Evolutionary conservation across 164 flowering plant species (phyloP).

Genomic region (Chloranthus sessilifolius): DNA sequence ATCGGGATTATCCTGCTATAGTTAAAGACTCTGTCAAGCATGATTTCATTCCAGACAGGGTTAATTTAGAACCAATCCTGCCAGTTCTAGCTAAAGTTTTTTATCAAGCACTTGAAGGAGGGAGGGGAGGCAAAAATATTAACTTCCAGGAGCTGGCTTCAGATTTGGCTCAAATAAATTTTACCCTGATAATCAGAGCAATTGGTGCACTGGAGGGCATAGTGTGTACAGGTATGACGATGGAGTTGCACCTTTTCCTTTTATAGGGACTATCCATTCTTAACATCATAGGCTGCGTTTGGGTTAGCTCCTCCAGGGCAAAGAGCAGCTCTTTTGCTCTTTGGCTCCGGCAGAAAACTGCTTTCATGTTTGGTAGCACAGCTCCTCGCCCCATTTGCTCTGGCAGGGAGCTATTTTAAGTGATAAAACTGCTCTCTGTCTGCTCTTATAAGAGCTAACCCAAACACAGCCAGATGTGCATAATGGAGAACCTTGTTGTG

Average conservation of each 20-base stretch:
- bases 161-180: constrained; percentile 97
- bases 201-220: constrained; percentile 98
- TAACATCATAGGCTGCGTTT: too few relatives aligned
- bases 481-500: constrained; percentile 77
- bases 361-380: too few relatives aligned
- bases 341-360: too few relatives aligned
- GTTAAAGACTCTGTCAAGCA: constrained; percentile 97
- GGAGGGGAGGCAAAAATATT: constrained; percentile 90
- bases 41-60: constrained; percentile 92
- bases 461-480: too few relatives aligned
- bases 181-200: constrained; percentile 99
- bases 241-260: too few relatives aligned
- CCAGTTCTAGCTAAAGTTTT: constrained; percentile 97
- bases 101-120: constrained; percentile 99
- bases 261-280: not conserved
- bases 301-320: too few relatives aligned
- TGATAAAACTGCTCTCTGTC: too few relatives aligned
- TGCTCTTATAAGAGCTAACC: too few relatives aligned
- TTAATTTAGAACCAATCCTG: constrained; percentile 84
- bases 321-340: too few relatives aligned
- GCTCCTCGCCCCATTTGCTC: too few relatives aligned
- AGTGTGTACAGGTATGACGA: constrained; percentile 81
- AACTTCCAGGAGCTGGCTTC: constrained; percentile 98
- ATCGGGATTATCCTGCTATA: constrained; percentile 90
- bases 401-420: too few relatives aligned